Percentiles rank a stretch among this genome's conserved stretches.
phyloP scores from a whole-genome alignment of 2,329 filamentous ascomycete genomes.

The Meredithiella fracta region DNA sequence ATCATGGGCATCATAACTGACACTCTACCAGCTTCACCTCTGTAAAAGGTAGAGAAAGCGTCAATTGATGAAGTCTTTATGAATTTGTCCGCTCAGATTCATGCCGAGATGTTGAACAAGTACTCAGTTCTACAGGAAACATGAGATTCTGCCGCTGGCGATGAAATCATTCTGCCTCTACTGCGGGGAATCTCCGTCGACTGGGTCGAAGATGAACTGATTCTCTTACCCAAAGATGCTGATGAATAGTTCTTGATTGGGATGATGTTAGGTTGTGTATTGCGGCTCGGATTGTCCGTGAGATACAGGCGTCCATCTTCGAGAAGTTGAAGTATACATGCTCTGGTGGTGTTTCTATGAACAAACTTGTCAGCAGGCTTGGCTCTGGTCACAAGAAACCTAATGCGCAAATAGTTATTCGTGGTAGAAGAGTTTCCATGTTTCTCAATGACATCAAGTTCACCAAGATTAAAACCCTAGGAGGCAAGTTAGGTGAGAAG shows the following conservation, averaged over 20 bases:
- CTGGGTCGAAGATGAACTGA: slow-evolving; percentile 68
- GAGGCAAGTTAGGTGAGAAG: slow-evolving; percentile 83
- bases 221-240: slow-evolving; percentile 59
- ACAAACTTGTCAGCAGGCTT: slow-evolving; percentile 91
- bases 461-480: slow-evolving; percentile 87
- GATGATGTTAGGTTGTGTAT: slow-evolving; percentile 80
- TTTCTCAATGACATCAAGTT: slow-evolving; percentile 82
- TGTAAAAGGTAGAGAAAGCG: slow-evolving; percentile 77
- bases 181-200: slow-evolving; percentile 55
- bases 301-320: slow-evolving; percentile 52
- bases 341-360: slow-evolving; percentile 72
- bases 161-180: slow-evolving; percentile 55
- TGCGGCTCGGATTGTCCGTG: slow-evolving; percentile 74
- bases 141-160: slow-evolving; percentile 28
- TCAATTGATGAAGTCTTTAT: slow-evolving; percentile 92
- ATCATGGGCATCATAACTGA: slow-evolving; percentile 70
- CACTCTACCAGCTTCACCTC: slow-evolving; percentile 44
- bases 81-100: slow-evolving; percentile 74
- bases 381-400: slow-evolving; percentile 87
- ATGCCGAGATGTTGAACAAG: slow-evolving; percentile 54
- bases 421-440: slow-evolving; percentile 61
- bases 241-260: slow-evolving; percentile 85
- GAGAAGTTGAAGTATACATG: slow-evolving; percentile 71
- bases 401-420: slow-evolving; percentile 84
- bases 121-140: slow-evolving; percentile 49